Conservation (phyloP, 495 filamentous ascomycete genomes). For the Lasiosphaeria ovina region DNA sequence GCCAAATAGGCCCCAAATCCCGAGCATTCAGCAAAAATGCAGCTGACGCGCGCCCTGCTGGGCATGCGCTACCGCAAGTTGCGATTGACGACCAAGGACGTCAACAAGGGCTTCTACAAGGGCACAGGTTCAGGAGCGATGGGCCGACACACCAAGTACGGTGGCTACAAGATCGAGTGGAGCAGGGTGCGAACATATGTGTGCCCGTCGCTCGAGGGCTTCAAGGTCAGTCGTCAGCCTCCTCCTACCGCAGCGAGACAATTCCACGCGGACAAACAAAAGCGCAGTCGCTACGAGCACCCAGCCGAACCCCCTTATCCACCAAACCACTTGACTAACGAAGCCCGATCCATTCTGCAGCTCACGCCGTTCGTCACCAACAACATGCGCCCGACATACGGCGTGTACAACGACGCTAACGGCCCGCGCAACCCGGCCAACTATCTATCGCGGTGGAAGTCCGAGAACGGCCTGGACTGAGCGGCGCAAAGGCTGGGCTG, state of each 20-base stretch:
- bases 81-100: constrained; percentile 83
- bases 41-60: constrained; percentile 68
- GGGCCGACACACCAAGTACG: constrained; percentile 81
- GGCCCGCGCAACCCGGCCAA: constrained; percentile 55
- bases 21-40: constrained; percentile 40
- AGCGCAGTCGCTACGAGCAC: no score
- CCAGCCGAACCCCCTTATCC: no score
- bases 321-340: no score
- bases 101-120: constrained; percentile 95
- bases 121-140: constrained; percentile 84
- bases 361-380: constrained; percentile 84
- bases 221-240: constrained; percentile 56
- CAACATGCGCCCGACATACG: constrained; percentile 50
- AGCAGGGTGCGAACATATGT: constrained; percentile 87
- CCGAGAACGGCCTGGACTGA: constrained; percentile 64
- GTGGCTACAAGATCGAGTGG: constrained; percentile 80
- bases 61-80: constrained; percentile 61
- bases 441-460: constrained; percentile 69
- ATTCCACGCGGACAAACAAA: not conserved
- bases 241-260: constrained; percentile 6
- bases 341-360: constrained; percentile 39
- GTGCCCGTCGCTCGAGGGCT: constrained; percentile 65
- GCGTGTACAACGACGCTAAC: constrained; percentile 46
- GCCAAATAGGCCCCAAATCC: not conserved
- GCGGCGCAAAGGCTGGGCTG: not conserved